These are phyloP conservation scores for Earliella scabrosa DNA, from an alignment of 1,284 basidiomycete genomes.

Conservation along the genomic window DNA sequence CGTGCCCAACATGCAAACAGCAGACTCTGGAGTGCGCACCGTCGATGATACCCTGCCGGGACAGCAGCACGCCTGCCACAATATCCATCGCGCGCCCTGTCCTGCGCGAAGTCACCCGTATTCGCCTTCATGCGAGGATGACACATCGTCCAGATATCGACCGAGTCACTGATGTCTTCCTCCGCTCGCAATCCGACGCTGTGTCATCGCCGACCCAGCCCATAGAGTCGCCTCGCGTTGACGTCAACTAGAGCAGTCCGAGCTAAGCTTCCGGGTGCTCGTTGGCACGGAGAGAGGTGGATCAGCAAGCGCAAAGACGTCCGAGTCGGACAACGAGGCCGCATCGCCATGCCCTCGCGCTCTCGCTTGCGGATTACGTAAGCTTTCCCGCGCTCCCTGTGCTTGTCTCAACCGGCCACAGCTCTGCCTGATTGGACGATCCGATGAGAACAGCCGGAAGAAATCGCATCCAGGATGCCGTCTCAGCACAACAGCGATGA, in stretches of 20 bases:
- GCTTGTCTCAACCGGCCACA: no score
- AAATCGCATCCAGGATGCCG: not conserved
- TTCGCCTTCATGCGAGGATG: not conserved
- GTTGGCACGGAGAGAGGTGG: slow-evolving; percentile 4
- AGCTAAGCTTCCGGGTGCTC: not conserved
- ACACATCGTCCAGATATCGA: not conserved
- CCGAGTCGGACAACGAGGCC: slow-evolving; percentile 16
- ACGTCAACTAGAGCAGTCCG: not conserved
- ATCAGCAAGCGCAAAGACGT: not conserved
- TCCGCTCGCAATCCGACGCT: slow-evolving; percentile 19
- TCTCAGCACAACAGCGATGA: not conserved
- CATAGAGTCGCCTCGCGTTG: slow-evolving; percentile 1
- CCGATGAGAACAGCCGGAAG: not conserved
- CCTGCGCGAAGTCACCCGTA: no score
- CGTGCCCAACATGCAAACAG: not conserved
- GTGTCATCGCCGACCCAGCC: slow-evolving; percentile 4
- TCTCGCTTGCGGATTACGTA: slow-evolving; percentile 16
- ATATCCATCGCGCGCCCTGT: no score
- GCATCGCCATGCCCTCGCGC: slow-evolving; percentile 3
- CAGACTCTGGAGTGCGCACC: slow-evolving; percentile 1
- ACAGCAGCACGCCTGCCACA: no score
- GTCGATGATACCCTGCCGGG: no score
- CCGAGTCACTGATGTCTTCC: not conserved
- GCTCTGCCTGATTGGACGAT: no score
- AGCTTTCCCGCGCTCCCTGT: not conserved